Conservation (phyloP, 352 stramenopile species). For the Vaucheria bursata region DNA sequence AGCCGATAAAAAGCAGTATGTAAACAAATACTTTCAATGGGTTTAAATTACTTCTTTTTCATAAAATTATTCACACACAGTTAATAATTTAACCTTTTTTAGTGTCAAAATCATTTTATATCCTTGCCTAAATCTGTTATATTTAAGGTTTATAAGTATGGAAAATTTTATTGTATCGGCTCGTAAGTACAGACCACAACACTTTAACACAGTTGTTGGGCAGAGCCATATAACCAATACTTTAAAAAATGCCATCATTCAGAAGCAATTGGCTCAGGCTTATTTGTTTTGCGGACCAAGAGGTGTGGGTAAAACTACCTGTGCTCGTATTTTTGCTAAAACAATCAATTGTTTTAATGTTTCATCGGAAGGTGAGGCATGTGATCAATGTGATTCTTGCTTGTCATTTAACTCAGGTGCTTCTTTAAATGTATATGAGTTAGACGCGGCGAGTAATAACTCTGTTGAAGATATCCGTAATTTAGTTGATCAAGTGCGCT, state of each 20-base stretch:
- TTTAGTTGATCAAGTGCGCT: not conserved
- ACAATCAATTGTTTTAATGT: conserved; percentile 5
- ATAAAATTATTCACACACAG: too few species aligned
- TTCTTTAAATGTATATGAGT: not conserved
- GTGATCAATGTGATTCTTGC: not conserved
- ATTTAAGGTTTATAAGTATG: too few species aligned
- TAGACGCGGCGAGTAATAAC: conserved; percentile 1
- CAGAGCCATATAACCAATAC: not conserved
- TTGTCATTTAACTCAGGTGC: not conserved
- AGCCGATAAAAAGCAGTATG: too few species aligned
- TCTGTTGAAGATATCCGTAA: not conserved
- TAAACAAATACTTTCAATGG: too few species aligned
- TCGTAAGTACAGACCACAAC: not conserved
- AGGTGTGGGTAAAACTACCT: conserved; percentile 9
- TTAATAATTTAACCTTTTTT: too few species aligned
- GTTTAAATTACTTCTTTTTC: too few species aligned
- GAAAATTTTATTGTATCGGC: too few species aligned
- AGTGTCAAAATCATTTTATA: too few species aligned
- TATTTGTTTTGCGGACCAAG: not conserved
- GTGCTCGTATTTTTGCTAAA: conserved; percentile 10
- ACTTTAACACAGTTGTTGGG: not conserved
- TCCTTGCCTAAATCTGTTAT: too few species aligned
- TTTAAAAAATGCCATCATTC: not conserved
- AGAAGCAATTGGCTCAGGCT: not conserved
- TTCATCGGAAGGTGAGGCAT: not conserved